Percentiles rank a stretch among this genome's conserved stretches.
phyloP scores from a whole-genome alignment of 2,329 filamentous ascomycete species.

The Gnomoniopsis sp. region DNA sequence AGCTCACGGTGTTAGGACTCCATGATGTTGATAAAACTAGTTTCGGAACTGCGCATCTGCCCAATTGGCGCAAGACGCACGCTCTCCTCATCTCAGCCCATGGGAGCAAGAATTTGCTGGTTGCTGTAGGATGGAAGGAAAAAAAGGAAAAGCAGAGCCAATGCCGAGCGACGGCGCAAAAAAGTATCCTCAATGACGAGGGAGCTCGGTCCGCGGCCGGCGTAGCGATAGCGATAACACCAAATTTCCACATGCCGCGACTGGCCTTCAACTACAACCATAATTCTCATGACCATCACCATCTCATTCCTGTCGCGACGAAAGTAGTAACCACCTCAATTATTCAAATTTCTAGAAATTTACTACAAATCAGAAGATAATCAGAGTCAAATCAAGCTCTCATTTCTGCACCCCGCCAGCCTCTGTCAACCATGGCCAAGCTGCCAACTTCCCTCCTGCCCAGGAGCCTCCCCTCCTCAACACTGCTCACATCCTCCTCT shows the following conservation, averaged over 20 bases:
- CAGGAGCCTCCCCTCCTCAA: constrained; percentile 21
- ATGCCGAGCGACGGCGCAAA: neutral
- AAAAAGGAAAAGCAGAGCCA: neutral
- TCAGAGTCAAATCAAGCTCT: too few relatives aligned
- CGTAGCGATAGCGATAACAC: neutral
- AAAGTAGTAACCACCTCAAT: too few relatives aligned
- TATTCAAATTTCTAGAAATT: too few relatives aligned
- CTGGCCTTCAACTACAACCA: neutral
- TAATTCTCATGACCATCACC: neutral
- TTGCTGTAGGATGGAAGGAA: neutral
- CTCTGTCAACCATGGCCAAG: constrained; percentile 28
- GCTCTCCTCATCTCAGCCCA: constrained; percentile 30
- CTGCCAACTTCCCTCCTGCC: constrained; percentile 30
- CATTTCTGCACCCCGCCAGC: constrained; percentile 14
- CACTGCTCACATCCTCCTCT: constrained; percentile 12
- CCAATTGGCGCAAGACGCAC: constrained; percentile 27
- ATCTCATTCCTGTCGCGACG: neutral
- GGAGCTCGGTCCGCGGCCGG: neutral
- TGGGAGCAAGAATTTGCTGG: constrained; percentile 12
- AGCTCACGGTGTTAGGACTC: neutral
- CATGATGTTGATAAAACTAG: neutral
- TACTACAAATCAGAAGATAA: too few relatives aligned
- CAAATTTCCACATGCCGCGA: neutral
- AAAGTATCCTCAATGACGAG: neutral
- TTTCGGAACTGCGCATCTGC: constrained; percentile 22